phyloP scores from a whole-genome alignment of 225 moss, liverwort and hornwort genomes.

The Takakia lepidozioides region DNA sequence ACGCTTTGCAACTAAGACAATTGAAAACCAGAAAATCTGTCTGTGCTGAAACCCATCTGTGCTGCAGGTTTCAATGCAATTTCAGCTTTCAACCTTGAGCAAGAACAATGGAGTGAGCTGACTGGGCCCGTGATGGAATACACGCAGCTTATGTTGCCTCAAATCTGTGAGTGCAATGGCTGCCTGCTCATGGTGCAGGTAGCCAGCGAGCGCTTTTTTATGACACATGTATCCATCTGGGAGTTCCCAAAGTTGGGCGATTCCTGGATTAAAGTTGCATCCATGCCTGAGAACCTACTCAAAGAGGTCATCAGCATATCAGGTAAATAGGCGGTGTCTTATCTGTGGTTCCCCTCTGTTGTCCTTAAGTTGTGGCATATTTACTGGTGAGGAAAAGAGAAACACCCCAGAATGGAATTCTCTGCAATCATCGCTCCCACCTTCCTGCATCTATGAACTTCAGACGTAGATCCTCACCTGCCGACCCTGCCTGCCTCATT shows the following conservation, averaged over 20 bases:
- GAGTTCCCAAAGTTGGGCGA: constrained; percentile 4
- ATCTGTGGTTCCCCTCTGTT: constrained; percentile 2
- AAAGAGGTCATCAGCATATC: constrained; percentile 31
- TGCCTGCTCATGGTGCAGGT: constrained; percentile 42
- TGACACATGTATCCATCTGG: constrained; percentile 34
- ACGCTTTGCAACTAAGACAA: no score
- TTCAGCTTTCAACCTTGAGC: constrained; percentile 22
- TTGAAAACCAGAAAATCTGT: no score
- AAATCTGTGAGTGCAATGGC: constrained; percentile 36
- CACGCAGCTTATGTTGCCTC: constrained; percentile 43
- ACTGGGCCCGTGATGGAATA: constrained; percentile 38
- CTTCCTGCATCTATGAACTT: no score
- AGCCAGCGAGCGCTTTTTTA: constrained; percentile 25
- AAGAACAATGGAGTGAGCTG: constrained; percentile 30
- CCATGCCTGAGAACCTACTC: constrained; percentile 32
- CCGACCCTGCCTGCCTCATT: no score
- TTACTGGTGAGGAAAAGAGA: neutral
- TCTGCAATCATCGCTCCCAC: no score
- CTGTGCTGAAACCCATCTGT: neutral
- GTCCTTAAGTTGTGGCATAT: no score
- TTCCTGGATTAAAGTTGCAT: constrained; percentile 28
- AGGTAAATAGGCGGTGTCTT: constrained; percentile 12
- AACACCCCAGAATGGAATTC: no score
- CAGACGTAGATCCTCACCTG: no score
- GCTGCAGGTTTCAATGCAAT: constrained; percentile 38